phyloP scores from a whole-genome alignment of 805 yeast species.

The Tetrapisispora nanseiensis region DNA sequence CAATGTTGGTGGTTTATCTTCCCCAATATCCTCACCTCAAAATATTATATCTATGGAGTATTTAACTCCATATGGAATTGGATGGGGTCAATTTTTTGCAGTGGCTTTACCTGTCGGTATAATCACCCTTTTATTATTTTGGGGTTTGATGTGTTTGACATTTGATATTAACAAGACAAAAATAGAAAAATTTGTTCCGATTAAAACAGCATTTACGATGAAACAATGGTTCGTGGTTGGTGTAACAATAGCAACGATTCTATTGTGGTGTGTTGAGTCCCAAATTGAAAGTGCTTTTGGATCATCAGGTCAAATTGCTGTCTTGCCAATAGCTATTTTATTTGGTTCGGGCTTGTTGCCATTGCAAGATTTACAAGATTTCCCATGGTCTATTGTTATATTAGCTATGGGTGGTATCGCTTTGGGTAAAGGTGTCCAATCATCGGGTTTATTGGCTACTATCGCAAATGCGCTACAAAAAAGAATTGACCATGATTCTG shows the following conservation, averaged over 20 bases:
- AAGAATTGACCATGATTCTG: conserved; percentile 48
- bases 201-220: conserved; percentile 55
- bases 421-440: conserved; percentile 85
- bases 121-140: conserved; percentile 50
- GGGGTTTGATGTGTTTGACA: conserved; percentile 56
- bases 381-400: conserved; percentile 92
- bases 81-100: conserved; percentile 90
- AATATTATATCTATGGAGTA: conserved; percentile 81
- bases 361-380: conserved; percentile 82
- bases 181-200: conserved; percentile 37
- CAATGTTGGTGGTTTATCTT: conserved; percentile 90
- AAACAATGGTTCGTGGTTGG: conserved; percentile 64
- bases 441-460: conserved; percentile 76
- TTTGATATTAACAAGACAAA: conserved; percentile 42
- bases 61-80: conserved; percentile 54
- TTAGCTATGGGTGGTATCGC: conserved; percentile 97
- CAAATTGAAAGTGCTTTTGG: conserved; percentile 66
- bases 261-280: conserved; percentile 83
- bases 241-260: conserved; percentile 66
- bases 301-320: conserved; percentile 86
- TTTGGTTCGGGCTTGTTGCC: conserved; percentile 83
- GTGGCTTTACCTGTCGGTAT: conserved; percentile 76
- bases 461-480: conserved; percentile 63
- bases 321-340: conserved; percentile 74
- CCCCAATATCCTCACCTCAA: conserved; percentile 95